Evolutionary conservation across 2,329 filamentous ascomycete species (phyloP).

Genomic region (Aspergillus fijiensis): DNA sequence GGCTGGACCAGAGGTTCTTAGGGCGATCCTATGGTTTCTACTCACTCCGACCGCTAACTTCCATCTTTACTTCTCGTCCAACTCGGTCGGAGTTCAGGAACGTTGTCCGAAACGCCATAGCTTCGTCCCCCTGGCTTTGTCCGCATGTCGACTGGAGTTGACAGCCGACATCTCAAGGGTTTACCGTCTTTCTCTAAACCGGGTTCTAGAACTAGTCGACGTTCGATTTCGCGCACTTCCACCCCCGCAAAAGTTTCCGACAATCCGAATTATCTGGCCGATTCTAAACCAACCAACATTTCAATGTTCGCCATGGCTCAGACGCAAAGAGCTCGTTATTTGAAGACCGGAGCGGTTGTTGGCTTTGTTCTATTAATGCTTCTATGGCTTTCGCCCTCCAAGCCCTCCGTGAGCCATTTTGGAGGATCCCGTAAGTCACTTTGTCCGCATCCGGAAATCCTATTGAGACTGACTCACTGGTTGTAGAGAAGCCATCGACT

Average conservation of each 20-base stretch:
- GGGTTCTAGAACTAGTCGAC: constrained; percentile 47
- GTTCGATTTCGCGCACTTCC: constrained; percentile 54
- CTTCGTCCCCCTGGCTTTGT: constrained; percentile 25
- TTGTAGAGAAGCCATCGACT: constrained; percentile 26
- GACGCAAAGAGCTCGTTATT: constrained; percentile 58
- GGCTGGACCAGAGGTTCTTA: constrained; percentile 25
- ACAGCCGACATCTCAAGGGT: constrained; percentile 50
- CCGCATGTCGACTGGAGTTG: constrained; percentile 58
- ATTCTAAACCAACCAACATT: constrained; percentile 35
- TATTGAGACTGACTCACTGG: constrained; percentile 3
- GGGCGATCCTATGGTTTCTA: constrained; percentile 31
- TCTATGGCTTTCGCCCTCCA: constrained; percentile 52
- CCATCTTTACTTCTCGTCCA: constrained; percentile 16
- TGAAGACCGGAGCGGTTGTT: constrained; percentile 63
- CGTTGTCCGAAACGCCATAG: constrained; percentile 21
- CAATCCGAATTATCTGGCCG: constrained; percentile 48
- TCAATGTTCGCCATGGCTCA: constrained; percentile 57
- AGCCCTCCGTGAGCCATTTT: constrained; percentile 25
- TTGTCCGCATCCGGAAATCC: not conserved
- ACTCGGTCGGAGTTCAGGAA: constrained; percentile 12
- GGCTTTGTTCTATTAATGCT: constrained; percentile 59
- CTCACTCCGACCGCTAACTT: constrained; percentile 26
- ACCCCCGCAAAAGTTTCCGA: constrained; percentile 44
- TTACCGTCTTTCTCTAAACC: constrained; percentile 57
- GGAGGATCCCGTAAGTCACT: constrained; percentile 24